A percentile compares a stretch with the other conserved stretches of the same genome.
These are phyloP conservation scores for Cutaneotrichosporon cavernicola DNA, from an alignment of 1,284 basidiomycete genomes.

Conservation along the genomic window DNA sequence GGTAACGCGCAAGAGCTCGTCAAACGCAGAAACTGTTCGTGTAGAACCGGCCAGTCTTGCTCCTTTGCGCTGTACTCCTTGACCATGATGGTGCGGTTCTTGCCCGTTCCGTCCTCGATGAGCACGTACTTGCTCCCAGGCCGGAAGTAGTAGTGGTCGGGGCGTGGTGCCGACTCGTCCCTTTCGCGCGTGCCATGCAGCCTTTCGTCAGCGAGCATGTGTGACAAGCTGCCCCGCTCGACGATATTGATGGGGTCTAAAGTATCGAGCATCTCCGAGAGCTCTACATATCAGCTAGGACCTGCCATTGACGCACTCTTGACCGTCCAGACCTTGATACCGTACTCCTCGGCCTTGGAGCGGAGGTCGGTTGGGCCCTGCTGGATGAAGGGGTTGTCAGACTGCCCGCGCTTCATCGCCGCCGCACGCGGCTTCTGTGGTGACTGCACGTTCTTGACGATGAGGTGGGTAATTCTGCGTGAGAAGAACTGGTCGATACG, in stretches of 20 bases:
- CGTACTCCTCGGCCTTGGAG: constrained; percentile 70
- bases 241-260: constrained; percentile 56
- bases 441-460: constrained; percentile 52
- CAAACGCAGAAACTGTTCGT: constrained; percentile 50
- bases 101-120: constrained; percentile 83
- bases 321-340: constrained; percentile 86
- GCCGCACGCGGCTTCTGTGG: constrained; percentile 56
- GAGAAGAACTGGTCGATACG: constrained; percentile 80
- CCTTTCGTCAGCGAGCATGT: constrained; percentile 81
- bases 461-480: constrained; percentile 77
- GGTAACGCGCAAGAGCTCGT: constrained; percentile 30
- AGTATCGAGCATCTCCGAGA: constrained; percentile 33
- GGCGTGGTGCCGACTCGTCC: constrained; percentile 80
- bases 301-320: constrained; percentile 61
- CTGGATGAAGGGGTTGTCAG: constrained; percentile 46
- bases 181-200: constrained; percentile 85
- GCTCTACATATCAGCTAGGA: constrained; percentile 27
- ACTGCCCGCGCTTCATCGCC: constrained; percentile 24
- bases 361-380: constrained; percentile 62
- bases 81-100: constrained; percentile 60
- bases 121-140: constrained; percentile 77
- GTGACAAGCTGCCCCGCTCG: constrained; percentile 50
- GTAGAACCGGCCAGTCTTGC: constrained; percentile 58
- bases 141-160: constrained; percentile 86
- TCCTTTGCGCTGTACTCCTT: constrained; percentile 57